Evolutionary conservation across 352 stramenopile genomes (phyloP), one percentile per base, ranked within the genome.

Genomic region (Phytophthora ramorum): DNA sequence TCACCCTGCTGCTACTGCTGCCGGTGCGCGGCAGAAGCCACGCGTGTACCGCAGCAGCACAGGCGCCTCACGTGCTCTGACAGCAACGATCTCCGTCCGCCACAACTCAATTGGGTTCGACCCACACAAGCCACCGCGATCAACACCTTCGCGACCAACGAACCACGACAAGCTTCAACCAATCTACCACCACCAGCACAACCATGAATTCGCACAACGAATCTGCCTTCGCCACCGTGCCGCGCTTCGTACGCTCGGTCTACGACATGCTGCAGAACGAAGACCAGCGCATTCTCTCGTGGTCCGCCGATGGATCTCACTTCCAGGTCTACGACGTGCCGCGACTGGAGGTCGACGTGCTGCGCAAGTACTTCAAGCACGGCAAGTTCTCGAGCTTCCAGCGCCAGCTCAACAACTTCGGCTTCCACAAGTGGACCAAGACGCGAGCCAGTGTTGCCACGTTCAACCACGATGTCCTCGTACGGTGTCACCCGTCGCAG

Each of bases 361-460:
- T 96, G 50, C 85, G 88, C 12, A 83, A 82, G 44, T 95, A 95
- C 66, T 96, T 95, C 63, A 89, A 87, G 46, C 88, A 96, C 66
- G 78, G 69, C 61, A 96, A 91, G 61, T 97, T 97, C 73, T 89
- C 92, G 32, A 97, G 87, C 30, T 90, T 98, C 50, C 87, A 96
- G 60, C 83, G 92, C 19, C 90, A 98, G 71, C 75, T 98, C 44
- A 97, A 95, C 75, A 97, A 98, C 66, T 98, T 98, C 74, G 81
- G 73, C 12, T 98, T 98, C 69, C 77, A 74, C 67, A 93, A 93
- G 65, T 91, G 82, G 82, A 91, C 83, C 66, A 91, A 91, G 63
- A 84, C 79, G 56, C 77, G 78, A 58, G 68, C 79, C 52, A 71
- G 69, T 44, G 75, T 89, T 24, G 86, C 79, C 71, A 90, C 81